These are phyloP conservation scores for Ophiocordyceps camponoti-saundersi DNA, from an alignment of 2,329 filamentous ascomycete species.

Conservation along the genomic window DNA sequence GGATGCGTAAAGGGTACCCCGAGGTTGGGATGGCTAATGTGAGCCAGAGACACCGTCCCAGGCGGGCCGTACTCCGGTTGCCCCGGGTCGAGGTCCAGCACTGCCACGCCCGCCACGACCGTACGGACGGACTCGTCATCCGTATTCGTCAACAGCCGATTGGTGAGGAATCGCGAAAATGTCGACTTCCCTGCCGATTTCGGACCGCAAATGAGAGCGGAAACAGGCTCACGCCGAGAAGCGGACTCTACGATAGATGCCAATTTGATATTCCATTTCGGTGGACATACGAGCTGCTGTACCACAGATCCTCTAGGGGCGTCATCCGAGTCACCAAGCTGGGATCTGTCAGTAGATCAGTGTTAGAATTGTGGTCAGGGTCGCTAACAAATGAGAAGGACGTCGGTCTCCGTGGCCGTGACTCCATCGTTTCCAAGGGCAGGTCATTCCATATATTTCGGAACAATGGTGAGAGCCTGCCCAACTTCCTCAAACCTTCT, in stretches of 20 bases:
- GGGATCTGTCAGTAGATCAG: conserved; percentile 5
- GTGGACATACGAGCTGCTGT: conserved; percentile 37
- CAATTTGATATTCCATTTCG: conserved; percentile 45
- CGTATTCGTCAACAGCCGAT: conserved; percentile 40
- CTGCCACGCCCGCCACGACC: conserved; percentile 21
- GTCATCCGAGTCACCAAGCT: conserved; percentile 39
- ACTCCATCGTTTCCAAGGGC: conserved; percentile 7
- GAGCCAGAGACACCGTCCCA: conserved; percentile 51
- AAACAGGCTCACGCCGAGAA: conserved; percentile 17
- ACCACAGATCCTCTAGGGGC: conserved; percentile 29
- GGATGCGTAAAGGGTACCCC: conserved; percentile 51
- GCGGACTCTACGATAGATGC: conserved; percentile 20
- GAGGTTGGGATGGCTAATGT: conserved; percentile 43
- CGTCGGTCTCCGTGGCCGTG: conserved; percentile 6
- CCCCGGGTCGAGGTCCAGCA: conserved; percentile 63
- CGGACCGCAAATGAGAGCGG: conserved; percentile 47
- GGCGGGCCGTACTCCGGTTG: conserved; percentile 60
- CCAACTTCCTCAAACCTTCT: conserved; percentile 32
- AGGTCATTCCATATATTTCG: conserved; percentile 45
- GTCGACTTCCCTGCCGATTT: conserved; percentile 65
- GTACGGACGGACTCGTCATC: conserved; percentile 3
- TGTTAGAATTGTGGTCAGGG: not conserved
- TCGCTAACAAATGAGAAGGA: conserved; percentile 33
- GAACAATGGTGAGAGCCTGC: conserved; percentile 48
- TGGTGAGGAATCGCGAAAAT: conserved; percentile 48